Conservation (phyloP, 352 stramenopile species). For the Phytophthora rubi region DNA sequence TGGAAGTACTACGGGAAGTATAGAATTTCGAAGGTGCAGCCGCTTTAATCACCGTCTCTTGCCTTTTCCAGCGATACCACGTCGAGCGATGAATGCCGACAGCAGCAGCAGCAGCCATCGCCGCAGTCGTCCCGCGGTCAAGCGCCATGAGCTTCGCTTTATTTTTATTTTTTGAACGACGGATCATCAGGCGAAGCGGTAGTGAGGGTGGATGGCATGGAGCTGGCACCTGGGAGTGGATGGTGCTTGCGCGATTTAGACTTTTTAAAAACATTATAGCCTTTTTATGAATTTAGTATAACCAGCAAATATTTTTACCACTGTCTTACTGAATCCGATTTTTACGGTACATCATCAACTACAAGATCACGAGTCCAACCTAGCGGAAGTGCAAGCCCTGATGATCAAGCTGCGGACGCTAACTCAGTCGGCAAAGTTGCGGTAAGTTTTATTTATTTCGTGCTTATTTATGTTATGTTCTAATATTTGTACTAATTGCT, state of each 20-base stretch:
- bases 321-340: not conserved
- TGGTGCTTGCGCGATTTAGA: not conserved
- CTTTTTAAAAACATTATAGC: not conserved
- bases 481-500: not conserved
- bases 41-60: not conserved
- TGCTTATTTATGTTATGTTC: not conserved
- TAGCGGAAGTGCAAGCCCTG: not conserved
- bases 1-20: not conserved
- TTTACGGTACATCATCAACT: not conserved
- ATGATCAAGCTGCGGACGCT: constrained; percentile 1
- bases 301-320: not conserved
- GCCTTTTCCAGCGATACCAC: not conserved
- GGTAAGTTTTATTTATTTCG: not conserved
- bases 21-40: not conserved
- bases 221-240: not conserved
- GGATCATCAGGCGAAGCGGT: not conserved
- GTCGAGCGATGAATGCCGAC: not conserved
- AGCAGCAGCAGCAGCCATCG: no score
- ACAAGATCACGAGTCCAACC: not conserved
- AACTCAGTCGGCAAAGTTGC: not conserved
- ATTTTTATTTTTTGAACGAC: not conserved
- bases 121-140: no score
- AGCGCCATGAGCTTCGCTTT: not conserved
- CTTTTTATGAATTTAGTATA: not conserved
- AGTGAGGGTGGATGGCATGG: not conserved